Conservation (phyloP, 2,329 filamentous ascomycete genomes). For the Juglanconis sp. region DNA sequence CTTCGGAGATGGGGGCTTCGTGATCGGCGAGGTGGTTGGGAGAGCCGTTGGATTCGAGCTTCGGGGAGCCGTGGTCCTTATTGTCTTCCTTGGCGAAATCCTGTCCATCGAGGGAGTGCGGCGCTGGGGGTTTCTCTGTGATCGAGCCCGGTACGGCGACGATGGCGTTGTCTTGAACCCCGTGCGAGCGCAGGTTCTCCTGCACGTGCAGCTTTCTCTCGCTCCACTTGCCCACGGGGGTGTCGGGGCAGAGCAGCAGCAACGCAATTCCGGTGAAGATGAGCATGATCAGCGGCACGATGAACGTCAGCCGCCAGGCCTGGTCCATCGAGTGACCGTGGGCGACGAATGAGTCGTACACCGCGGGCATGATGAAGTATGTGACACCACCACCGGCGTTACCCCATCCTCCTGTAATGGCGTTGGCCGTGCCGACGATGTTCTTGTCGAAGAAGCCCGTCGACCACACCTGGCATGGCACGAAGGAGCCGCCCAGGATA, state of each 20-base stretch:
- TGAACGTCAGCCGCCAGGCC: slow-evolving; percentile 81
- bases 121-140: slow-evolving; percentile 37
- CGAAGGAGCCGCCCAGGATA: slow-evolving; percentile 74
- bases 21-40: slow-evolving; percentile 34
- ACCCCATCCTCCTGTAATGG: slow-evolving; percentile 78
- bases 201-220: slow-evolving; percentile 48
- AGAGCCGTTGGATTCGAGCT: slow-evolving; percentile 28
- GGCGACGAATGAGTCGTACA: slow-evolving; percentile 72
- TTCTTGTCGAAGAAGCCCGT: slow-evolving; percentile 94
- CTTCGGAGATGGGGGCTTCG: slow-evolving; percentile 45
- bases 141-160: slow-evolving; percentile 51
- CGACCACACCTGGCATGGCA: slow-evolving; percentile 88
- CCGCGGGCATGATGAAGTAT: slow-evolving; percentile 89
- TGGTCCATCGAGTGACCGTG: slow-evolving; percentile 60
- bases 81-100: slow-evolving; percentile 16
- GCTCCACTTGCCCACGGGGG: slow-evolving; percentile 77
- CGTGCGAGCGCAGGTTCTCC: slow-evolving; percentile 47
- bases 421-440: slow-evolving; percentile 84
- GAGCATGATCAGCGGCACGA: slow-evolving; percentile 79
- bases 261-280: slow-evolving; percentile 63
- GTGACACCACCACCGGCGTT: slow-evolving; percentile 88
- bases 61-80: slow-evolving; percentile 32
- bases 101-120: not conserved
- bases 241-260: slow-evolving; percentile 74
- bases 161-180: slow-evolving; percentile 32